These are phyloP conservation scores for Suillus subluteus DNA, from an alignment of 768 basidiomycete species.

Conservation along the genomic window DNA sequence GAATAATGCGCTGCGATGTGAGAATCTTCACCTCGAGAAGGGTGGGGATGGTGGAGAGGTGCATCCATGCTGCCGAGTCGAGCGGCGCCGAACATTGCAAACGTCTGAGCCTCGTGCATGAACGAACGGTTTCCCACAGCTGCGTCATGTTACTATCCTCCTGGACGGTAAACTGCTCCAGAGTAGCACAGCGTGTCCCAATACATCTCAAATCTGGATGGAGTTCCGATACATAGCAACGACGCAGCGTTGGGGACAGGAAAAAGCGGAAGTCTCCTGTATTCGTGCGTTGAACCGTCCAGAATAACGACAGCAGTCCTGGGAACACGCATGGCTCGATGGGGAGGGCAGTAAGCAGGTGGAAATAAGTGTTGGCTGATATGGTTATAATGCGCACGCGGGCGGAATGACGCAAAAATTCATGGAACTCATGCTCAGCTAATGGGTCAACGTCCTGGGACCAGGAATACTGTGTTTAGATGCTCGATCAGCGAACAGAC, in stretches of 20 bases:
- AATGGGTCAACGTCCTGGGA: neutral
- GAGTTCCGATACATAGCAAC: neutral
- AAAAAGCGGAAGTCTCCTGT: neutral
- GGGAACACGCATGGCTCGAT: constrained; percentile 1
- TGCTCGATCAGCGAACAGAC: neutral
- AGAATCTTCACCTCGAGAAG: neutral
- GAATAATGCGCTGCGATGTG: neutral
- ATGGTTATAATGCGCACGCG: neutral
- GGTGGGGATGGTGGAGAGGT: constrained; percentile 1
- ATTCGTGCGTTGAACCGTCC: neutral
- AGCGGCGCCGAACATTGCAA: neutral
- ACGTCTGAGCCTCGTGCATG: neutral
- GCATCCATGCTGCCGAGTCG: neutral
- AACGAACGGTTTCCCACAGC: neutral
- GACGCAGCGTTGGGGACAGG: neutral
- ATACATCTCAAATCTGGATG: neutral
- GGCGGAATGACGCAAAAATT: constrained; percentile 2
- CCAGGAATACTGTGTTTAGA: neutral
- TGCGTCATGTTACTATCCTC: neutral
- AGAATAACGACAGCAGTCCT: neutral
- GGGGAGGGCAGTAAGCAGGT: neutral
- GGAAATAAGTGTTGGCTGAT: neutral
- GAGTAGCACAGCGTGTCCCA: neutral
- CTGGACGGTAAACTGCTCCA: neutral
- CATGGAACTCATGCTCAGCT: neutral